phyloP scores from a whole-genome alignment of 768 basidiomycete species.

The Inosperma sp. region DNA sequence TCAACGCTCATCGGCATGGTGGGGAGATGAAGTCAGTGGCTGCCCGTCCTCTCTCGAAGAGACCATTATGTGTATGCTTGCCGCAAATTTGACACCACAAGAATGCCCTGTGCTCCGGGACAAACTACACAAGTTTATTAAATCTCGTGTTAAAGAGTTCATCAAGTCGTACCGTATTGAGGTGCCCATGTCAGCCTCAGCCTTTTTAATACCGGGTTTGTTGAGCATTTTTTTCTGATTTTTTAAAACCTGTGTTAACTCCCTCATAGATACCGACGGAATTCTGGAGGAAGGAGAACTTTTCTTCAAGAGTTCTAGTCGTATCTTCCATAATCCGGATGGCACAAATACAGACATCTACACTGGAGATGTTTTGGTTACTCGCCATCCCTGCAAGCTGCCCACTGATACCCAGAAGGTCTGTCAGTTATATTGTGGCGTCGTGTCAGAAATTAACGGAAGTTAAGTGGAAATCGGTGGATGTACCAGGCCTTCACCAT shows the following conservation, averaged over 20 bases:
- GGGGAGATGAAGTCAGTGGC: conserved; percentile 61
- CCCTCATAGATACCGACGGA: conserved; percentile 44
- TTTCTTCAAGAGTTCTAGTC: conserved; percentile 47
- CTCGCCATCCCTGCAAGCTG: conserved; percentile 65
- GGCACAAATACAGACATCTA: conserved; percentile 47
- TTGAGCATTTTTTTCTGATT: neutral
- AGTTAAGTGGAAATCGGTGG: conserved; percentile 52
- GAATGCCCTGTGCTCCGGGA: conserved; percentile 45
- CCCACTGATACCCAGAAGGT: conserved; percentile 67
- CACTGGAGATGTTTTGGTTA: conserved; percentile 55
- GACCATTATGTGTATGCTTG: conserved; percentile 53
- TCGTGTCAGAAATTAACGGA: neutral
- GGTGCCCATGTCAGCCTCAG: conserved; percentile 55
- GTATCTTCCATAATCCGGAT: conserved; percentile 37
- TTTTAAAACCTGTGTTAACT: neutral
- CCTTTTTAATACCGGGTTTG: conserved; percentile 57
- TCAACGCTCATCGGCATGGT: conserved; percentile 59
- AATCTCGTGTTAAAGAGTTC: conserved; percentile 38
- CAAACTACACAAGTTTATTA: conserved; percentile 49
- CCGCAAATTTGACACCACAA: conserved; percentile 54
- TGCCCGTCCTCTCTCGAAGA: conserved; percentile 61
- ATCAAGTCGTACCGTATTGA: conserved; percentile 43
- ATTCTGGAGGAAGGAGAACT: conserved; percentile 52
- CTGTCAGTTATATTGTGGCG: conserved; percentile 10
- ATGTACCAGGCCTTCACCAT: conserved; percentile 42